phyloP scores from a whole-genome alignment of 2,329 filamentous ascomycete species.

The Nothophaeocryptopus gaeumannii region DNA sequence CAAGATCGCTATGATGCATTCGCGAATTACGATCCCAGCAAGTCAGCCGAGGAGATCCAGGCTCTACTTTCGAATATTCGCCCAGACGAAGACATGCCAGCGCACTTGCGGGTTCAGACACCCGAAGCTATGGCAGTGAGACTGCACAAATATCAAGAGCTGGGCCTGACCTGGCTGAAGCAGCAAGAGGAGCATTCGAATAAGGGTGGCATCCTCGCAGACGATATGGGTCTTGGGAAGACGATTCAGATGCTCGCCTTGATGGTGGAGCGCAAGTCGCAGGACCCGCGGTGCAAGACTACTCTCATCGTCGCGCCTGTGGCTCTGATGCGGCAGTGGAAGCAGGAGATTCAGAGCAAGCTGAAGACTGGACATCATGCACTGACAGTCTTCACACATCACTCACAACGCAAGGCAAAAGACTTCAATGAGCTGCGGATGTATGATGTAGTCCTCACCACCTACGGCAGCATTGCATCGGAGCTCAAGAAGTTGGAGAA shows the following conservation, averaged over 20 bases:
- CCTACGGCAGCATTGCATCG: conserved; percentile 67
- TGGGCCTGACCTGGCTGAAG: conserved; percentile 74
- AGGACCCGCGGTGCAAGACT: conserved; percentile 60
- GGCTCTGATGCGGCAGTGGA: conserved; percentile 79
- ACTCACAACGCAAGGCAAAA: conserved; percentile 58
- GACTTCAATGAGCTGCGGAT: conserved; percentile 60
- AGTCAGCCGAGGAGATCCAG: conserved; percentile 65
- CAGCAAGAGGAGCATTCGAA: conserved; percentile 67
- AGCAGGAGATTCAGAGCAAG: conserved; percentile 71
- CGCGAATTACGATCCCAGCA: conserved; percentile 44
- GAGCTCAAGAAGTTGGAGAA: conserved; percentile 63
- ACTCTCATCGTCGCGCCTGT: conserved; percentile 82
- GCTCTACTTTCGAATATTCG: conserved; percentile 69
- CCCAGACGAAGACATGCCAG: conserved; percentile 58
- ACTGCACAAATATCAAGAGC: conserved; percentile 78
- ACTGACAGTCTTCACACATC: conserved; percentile 66
- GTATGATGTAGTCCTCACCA: conserved; percentile 75
- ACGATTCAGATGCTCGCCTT: conserved; percentile 79
- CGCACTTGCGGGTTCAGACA: conserved; percentile 63
- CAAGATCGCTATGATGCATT: conserved; percentile 26
- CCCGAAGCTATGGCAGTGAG: conserved; percentile 65
- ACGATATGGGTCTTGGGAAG: conserved; percentile 83
- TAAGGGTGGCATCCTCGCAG: conserved; percentile 73
- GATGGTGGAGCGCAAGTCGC: conserved; percentile 65
- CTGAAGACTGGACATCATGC: conserved; percentile 55